Evolutionary conservation across 2,329 filamentous ascomycete species (phyloP), one percentile per base, ranked within the genome.

Genomic region (Colletotrichum cordylinicola): DNA sequence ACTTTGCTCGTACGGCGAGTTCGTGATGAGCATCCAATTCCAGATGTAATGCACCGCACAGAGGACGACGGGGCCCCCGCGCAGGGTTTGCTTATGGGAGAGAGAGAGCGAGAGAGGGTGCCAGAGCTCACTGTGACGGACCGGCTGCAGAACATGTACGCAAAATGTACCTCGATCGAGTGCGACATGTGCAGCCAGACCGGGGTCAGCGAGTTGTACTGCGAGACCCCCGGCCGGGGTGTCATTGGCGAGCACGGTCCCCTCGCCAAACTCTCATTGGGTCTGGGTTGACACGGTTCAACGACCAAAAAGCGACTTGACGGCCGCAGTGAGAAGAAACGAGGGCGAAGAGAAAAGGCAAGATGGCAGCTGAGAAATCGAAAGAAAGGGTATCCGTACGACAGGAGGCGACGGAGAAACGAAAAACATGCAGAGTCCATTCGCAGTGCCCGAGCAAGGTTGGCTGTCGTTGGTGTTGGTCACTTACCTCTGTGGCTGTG

Each of bases 241-340:
- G 56, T 52, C 56, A 62, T 65, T 68, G 39, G 29, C 8, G 58
- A 39, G 73, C 73, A 73, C 70, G 73, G 73, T 18, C 48, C 70
- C 58, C 58, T 68, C 27, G 56, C 73, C 62, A 61, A 75, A 64
- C 33, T 73, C 62, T 68, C 27, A 35, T 8, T 48, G 18, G 24
- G 21, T 55, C 69, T 21, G 35, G 74, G 64, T 73, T 73, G 73
- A 52, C 70, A 73, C 56, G 62, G 55, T 55, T 52, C 39, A 27
- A 72, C 13, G 66, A 62, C 55, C 67, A 67, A 52, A 52, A 67
- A 56, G 15, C n/a, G 60, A 67, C 39, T 33, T 65, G 60, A 60
- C 72, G 56, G 68, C 58, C 18, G 48, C 48, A 31, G 60, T 29
- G 29, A 27, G 35, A 52, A 66, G 39, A 60, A 61, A 37, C 37